These are phyloP conservation scores for Ustilago tritici DNA, from an alignment of 1,284 basidiomycete genomes.

Conservation along the genomic window DNA sequence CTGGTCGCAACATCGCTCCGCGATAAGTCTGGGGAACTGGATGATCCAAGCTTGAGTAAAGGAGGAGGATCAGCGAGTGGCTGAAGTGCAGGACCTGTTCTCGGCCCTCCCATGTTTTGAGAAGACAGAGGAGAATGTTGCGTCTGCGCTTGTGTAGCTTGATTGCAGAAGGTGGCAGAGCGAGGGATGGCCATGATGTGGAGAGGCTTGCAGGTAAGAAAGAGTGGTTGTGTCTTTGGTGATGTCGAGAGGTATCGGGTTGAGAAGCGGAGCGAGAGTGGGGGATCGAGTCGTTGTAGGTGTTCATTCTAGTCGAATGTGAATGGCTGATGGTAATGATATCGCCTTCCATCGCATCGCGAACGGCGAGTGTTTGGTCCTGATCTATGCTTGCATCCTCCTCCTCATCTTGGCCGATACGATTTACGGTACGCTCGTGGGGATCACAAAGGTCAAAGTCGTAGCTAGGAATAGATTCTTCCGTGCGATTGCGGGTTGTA, in stretches of 20 bases:
- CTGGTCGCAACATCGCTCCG: conserved; percentile 27
- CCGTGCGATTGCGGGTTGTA: background rate
- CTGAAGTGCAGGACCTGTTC: conserved; percentile 41
- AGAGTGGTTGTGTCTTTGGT: background rate
- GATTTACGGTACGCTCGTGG: conserved; percentile 23
- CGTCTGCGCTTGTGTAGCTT: conserved; percentile 34
- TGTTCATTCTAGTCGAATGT: conserved; percentile 29
- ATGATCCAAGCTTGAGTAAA: conserved; percentile 41
- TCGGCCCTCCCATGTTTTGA: conserved; percentile 47
- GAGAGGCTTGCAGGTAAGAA: conserved; percentile 25
- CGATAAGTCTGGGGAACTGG: conserved; percentile 25
- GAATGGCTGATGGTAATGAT: conserved; percentile 37
- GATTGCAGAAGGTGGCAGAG: conserved; percentile 29
- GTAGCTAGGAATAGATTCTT: conserved; percentile 19
- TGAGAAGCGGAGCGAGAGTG: conserved; percentile 25
- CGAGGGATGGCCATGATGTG: conserved; percentile 30
- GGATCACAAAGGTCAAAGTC: conserved; percentile 39
- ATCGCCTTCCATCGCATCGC: conserved; percentile 33
- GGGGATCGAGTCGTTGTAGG: conserved; percentile 13
- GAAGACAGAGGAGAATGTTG: conserved; percentile 28
- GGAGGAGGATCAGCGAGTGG: conserved; percentile 43
- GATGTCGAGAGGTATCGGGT: conserved; percentile 1
- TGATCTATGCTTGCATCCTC: conserved; percentile 2
- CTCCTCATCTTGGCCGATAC: background rate
- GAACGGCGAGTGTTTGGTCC: conserved; percentile 15